These are phyloP conservation scores for Starmerella roubikii DNA, from an alignment of 805 yeast genomes.

Conservation along the genomic window DNA sequence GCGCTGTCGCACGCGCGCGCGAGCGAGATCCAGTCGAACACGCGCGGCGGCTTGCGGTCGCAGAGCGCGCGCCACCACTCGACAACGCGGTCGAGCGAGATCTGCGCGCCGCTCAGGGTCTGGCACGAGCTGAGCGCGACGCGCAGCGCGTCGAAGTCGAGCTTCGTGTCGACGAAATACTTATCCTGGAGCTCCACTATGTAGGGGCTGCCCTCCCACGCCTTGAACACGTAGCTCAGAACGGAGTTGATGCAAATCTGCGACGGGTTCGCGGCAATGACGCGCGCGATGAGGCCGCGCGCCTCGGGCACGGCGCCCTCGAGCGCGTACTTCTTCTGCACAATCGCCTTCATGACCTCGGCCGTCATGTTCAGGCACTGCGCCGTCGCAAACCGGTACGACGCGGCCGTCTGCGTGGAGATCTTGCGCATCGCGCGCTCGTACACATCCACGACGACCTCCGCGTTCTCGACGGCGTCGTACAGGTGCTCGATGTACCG, in stretches of 20 bases:
- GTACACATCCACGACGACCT: conserved; percentile 10
- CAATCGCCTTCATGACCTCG: conserved; percentile 11
- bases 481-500: conserved; percentile 12
- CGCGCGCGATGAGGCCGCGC: conserved; percentile 3
- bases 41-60: conserved; percentile 8
- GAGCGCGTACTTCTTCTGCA: conserved; percentile 12
- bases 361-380: conserved; percentile 13
- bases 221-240: conserved; percentile 13
- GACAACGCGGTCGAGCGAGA: conserved; percentile 4
- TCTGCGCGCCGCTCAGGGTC: conserved; percentile 5
- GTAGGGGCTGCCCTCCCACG: conserved; percentile 17
- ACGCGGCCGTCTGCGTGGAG: conserved; percentile 1
- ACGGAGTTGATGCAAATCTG: conserved; percentile 14
- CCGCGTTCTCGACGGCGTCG: conserved; percentile 7
- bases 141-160: conserved; percentile 16
- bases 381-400: conserved; percentile 1
- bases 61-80: conserved; percentile 15
- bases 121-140: conserved; percentile 16
- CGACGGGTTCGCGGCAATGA: conserved; percentile 5
- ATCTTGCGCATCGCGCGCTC: conserved; percentile 9
- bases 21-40: conserved; percentile 19
- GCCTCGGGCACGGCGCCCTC: conserved; percentile 11
- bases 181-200: conserved; percentile 10
- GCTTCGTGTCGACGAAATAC: conserved; percentile 1
- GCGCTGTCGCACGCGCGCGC: conserved; percentile 17